A percentile compares a stretch with the other conserved stretches of the same genome.
Evolutionary conservation across 345 rosid genomes (phyloP).

Genomic region (Murraya paniculata): DNA sequence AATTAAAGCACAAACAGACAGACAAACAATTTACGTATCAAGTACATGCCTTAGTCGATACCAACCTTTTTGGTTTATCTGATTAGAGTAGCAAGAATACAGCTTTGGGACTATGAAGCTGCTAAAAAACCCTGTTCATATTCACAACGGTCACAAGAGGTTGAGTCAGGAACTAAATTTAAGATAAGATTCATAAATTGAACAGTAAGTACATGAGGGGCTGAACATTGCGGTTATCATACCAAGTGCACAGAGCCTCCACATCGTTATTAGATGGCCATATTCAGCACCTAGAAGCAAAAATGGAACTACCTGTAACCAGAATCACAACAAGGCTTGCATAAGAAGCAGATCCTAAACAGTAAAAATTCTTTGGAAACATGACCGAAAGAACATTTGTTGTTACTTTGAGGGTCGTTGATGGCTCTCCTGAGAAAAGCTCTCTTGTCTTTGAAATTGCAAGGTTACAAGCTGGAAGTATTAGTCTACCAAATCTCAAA

Average conservation of each 20-base stretch:
- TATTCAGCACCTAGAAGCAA: slow-evolving; percentile 85
- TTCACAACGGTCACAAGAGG: slow-evolving; percentile 4
- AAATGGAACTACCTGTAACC: slow-evolving; percentile 71
- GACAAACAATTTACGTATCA: not conserved
- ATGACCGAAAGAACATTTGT: not conserved
- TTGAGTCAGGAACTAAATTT: slow-evolving; percentile 6
- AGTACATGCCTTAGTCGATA: not conserved
- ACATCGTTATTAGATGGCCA: slow-evolving; percentile 69
- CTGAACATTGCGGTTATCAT: slow-evolving; percentile 10
- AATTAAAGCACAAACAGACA: not conserved
- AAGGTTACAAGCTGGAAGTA: slow-evolving; percentile 78
- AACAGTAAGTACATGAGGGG: not conserved
- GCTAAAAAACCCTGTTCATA: slow-evolving; percentile 65
- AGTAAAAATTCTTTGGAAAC: not conserved
- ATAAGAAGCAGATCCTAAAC: slow-evolving; percentile 9
- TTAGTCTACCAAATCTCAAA: slow-evolving; percentile 49
- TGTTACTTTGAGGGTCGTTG: slow-evolving; percentile 83
- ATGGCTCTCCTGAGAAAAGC: slow-evolving; percentile 96
- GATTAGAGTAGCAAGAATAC: slow-evolving; percentile 54
- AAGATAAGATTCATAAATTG: not conserved
- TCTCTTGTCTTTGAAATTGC: slow-evolving; percentile 56
- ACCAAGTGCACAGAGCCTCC: slow-evolving; percentile 83
- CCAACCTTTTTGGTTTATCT: slow-evolving; percentile 62
- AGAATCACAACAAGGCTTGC: slow-evolving; percentile 10
- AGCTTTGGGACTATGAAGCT: slow-evolving; percentile 78